Conservation (phyloP, 202 grass and related monocot species). For the Setaria viridis region DNA sequence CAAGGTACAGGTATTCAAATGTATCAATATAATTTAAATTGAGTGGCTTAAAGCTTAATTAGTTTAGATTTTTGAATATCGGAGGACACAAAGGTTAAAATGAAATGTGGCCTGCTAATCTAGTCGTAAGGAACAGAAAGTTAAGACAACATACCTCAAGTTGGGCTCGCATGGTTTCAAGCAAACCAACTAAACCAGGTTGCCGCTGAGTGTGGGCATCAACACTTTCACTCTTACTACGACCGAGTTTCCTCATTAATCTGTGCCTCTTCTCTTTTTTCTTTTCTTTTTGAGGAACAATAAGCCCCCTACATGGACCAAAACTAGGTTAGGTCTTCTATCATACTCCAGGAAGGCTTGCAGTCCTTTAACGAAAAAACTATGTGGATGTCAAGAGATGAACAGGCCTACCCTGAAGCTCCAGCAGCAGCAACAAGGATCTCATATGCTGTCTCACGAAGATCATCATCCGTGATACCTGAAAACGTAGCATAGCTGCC, state of each 20-base stretch:
- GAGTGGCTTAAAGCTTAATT: constrained; percentile 33
- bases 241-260: constrained; percentile 89
- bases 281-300: constrained; percentile 96
- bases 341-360: constrained; percentile 19
- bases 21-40: constrained; percentile 12
- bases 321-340: constrained; percentile 31
- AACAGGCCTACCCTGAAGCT: constrained; percentile 82
- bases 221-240: constrained; percentile 86
- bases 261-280: constrained; percentile 90
- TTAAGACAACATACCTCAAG: constrained; percentile 76
- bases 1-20: constrained; percentile 22
- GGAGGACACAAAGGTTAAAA: constrained; percentile 7
- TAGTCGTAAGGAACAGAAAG: constrained; percentile 36
- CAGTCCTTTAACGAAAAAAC: neutral
- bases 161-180: constrained; percentile 91
- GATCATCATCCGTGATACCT: constrained; percentile 93
- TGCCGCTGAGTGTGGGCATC: constrained; percentile 63
- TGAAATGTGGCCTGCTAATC: constrained; percentile 3
- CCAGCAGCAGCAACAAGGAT: constrained; percentile 94
- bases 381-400: neutral
- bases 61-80: constrained; percentile 10
- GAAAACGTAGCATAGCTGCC: constrained; percentile 47
- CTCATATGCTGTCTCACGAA: constrained; percentile 99
- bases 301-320: constrained; percentile 70
- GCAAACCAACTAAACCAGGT: constrained; percentile 88